These are phyloP conservation scores for Suhomyces kilbournensis DNA, from an alignment of 805 yeast genomes.

Conservation along the genomic window DNA sequence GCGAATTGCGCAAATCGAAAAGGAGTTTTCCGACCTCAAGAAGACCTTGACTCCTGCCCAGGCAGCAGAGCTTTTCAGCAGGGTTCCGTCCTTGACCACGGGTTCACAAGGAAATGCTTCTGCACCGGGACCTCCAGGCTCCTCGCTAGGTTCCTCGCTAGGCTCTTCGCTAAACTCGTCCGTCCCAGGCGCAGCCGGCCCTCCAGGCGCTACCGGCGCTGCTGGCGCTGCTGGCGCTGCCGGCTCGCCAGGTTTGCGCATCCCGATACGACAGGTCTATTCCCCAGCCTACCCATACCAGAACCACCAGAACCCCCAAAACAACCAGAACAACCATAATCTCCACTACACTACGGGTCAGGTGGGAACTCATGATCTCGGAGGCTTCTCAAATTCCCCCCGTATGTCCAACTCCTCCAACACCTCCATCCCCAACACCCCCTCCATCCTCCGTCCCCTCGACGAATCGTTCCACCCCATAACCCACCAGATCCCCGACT, in stretches of 20 bases:
- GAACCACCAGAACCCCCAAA: no score
- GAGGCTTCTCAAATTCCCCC: no score
- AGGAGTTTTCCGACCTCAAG: conserved; percentile 69
- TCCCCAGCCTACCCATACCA: not conserved
- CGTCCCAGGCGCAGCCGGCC: no score
- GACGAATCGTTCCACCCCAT: conserved; percentile 1
- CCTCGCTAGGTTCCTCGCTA: no score
- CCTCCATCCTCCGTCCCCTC: conserved; percentile 17
- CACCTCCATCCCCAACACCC: conserved; percentile 28
- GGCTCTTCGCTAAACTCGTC: no score
- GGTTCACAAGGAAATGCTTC: no score
- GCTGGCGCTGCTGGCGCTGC: no score
- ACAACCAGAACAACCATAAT: no score
- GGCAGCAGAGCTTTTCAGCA: conserved; percentile 28
- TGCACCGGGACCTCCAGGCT: not conserved
- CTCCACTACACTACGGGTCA: no score
- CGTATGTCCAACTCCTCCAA: conserved; percentile 13
- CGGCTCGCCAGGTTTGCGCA: not conserved
- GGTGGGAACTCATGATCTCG: no score
- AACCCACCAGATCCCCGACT: conserved; percentile 22
- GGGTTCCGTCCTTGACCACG: conserved; percentile 24
- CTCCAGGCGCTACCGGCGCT: no score
- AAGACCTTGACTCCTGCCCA: conserved; percentile 43
- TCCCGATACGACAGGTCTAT: not conserved
- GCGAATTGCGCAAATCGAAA: conserved; percentile 77